These are phyloP conservation scores for Pezicula rhizophila DNA, from an alignment of 2,329 filamentous ascomycete species.

Conservation along the genomic window DNA sequence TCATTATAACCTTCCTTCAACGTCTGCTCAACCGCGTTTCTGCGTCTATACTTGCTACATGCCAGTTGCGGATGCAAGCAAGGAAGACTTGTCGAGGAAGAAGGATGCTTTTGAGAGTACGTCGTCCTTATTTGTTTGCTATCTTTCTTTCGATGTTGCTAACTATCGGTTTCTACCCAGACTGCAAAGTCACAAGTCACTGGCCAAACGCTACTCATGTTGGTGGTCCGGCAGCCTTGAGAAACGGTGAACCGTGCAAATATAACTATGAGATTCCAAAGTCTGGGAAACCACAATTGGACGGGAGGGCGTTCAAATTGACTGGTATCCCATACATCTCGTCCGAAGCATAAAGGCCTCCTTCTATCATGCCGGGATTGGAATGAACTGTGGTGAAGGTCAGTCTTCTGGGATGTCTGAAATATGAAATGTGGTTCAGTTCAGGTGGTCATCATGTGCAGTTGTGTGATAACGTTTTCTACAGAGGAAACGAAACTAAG, in stretches of 20 bases:
- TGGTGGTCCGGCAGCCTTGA: slow-evolving; percentile 19
- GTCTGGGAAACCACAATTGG: slow-evolving; percentile 32
- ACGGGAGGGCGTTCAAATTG: slow-evolving; percentile 36
- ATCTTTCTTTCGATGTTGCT: background rate
- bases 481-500: too few relatives aligned
- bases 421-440: too few relatives aligned
- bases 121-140: background rate
- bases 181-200: slow-evolving; percentile 33
- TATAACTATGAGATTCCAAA: slow-evolving; percentile 31
- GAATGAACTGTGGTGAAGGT: too few relatives aligned
- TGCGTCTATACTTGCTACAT: slow-evolving; percentile 34
- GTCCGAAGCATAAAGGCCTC: background rate
- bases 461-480: too few relatives aligned
- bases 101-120: slow-evolving; percentile 32
- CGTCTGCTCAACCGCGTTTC: slow-evolving; percentile 26
- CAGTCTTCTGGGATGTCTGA: too few relatives aligned
- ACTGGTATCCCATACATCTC: slow-evolving; percentile 39
- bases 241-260: slow-evolving; percentile 29
- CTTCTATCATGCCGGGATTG: too few relatives aligned
- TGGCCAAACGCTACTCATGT: slow-evolving; percentile 30
- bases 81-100: slow-evolving; percentile 35
- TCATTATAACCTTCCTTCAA: slow-evolving; percentile 35
- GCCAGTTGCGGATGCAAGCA: slow-evolving; percentile 32
- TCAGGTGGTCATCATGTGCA: too few relatives aligned
- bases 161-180: background rate